Percentiles rank a stretch among this genome's conserved stretches.
phyloP scores from a whole-genome alignment of 441 rosid genomes.

The Aquilaria agallochum region DNA sequence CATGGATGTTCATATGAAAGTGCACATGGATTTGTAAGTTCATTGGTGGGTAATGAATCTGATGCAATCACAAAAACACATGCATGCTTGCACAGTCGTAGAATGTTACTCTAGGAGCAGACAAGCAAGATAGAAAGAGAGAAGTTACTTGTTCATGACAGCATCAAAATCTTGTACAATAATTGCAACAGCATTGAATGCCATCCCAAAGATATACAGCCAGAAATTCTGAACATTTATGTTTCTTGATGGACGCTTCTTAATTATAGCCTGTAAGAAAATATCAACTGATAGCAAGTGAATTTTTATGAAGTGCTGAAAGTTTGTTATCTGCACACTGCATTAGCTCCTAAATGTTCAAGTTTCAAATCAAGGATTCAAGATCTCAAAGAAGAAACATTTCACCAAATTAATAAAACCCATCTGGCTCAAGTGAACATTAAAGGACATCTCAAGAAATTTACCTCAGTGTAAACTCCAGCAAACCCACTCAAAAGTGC shows the following conservation, averaged over 20 bases:
- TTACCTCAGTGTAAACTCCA: slow-evolving; percentile 95
- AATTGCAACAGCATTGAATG: slow-evolving; percentile 89
- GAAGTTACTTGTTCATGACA: slow-evolving; percentile 69
- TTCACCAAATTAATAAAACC: neutral
- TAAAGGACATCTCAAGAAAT: slow-evolving; percentile 12
- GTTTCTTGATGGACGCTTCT: slow-evolving; percentile 88
- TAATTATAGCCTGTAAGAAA: slow-evolving; percentile 82
- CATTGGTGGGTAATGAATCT: too few relatives aligned
- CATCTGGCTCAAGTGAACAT: neutral
- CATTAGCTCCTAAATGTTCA: too few relatives aligned
- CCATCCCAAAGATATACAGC: slow-evolving; percentile 93
- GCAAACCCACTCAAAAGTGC: slow-evolving; percentile 97
- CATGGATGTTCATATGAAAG: too few relatives aligned
- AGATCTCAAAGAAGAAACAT: too few relatives aligned
- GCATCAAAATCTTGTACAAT: slow-evolving; percentile 89
- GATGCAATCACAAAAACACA: neutral
- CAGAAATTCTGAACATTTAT: slow-evolving; percentile 95
- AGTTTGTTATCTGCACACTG: too few relatives aligned
- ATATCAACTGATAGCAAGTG: neutral
- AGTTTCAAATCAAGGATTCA: too few relatives aligned
- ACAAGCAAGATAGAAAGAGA: slow-evolving; percentile 9
- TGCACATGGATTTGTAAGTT: too few relatives aligned
- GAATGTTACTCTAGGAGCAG: slow-evolving; percentile 3
- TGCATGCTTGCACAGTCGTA: neutral
- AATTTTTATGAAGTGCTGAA: too few relatives aligned